These are phyloP conservation scores for Sherardia arvensis DNA, from an alignment of 257 asterid genomes.

Conservation along the genomic window DNA sequence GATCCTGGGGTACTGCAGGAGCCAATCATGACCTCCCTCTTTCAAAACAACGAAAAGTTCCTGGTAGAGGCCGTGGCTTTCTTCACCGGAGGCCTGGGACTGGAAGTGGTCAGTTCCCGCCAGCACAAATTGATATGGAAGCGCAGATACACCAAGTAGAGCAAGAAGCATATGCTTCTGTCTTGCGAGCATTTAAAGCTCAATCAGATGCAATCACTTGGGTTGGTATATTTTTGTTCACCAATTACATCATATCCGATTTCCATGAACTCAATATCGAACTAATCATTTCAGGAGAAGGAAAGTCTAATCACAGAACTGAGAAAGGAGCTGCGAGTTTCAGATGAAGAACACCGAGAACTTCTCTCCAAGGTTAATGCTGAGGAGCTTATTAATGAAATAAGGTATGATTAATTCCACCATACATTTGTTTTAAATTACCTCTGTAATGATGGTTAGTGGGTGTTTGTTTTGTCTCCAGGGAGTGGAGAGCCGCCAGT, in stretches of 20 bases:
- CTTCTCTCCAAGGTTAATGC: conserved; percentile 65
- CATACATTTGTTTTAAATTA: background rate
- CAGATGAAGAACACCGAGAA: conserved; percentile 81
- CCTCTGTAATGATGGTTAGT: background rate
- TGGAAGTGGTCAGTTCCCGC: conserved; percentile 7
- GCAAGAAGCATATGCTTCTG: conserved; percentile 87
- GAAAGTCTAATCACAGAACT: conserved; percentile 82
- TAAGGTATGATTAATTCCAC: conserved; percentile 38
- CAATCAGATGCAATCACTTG: conserved; percentile 90
- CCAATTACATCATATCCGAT: conserved; percentile 20
- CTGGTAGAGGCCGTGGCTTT: conserved; percentile 13
- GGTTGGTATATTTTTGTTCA: conserved; percentile 35
- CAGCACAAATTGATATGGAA: conserved; percentile 50
- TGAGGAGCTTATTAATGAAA: conserved; percentile 55
- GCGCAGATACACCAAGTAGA: conserved; percentile 80
- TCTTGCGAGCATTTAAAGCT: conserved; percentile 90
- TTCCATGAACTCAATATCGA: conserved; percentile 23
- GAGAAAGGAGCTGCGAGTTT: conserved; percentile 71
- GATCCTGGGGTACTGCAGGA: conserved; percentile 2
- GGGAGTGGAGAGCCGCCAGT: conserved; percentile 19
- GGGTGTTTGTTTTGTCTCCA: conserved; percentile 2
- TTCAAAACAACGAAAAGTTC: background rate
- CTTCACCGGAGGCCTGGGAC: conserved; percentile 4
- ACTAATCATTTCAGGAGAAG: conserved; percentile 65
- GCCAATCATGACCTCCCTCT: conserved; percentile 6